phyloP scores from a whole-genome alignment of 2,329 filamentous ascomycete genomes.

The Phyllosticta capitalensis region DNA sequence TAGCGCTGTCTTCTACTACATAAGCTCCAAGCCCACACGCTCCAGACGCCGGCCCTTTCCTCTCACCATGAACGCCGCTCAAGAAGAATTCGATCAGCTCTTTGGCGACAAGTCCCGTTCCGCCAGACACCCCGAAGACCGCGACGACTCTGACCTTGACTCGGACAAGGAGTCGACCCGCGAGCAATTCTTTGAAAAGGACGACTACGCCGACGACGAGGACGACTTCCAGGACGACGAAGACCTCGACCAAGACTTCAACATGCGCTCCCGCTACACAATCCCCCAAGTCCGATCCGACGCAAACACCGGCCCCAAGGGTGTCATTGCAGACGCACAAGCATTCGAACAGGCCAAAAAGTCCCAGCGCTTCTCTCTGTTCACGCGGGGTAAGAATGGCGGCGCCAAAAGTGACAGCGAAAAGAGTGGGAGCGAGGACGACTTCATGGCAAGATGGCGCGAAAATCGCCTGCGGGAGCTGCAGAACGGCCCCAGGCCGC shows the following conservation, averaged over 20 bases:
- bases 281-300: constrained; percentile 55
- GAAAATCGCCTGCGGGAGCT: constrained; percentile 71
- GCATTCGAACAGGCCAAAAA: constrained; percentile 57
- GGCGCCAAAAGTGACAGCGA: constrained; percentile 11
- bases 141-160: constrained; percentile 42
- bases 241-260: constrained; percentile 27
- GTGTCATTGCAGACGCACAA: constrained; percentile 75
- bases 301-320: constrained; percentile 72
- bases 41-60: constrained; percentile 6
- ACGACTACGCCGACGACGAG: constrained; percentile 41
- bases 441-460: constrained; percentile 78
- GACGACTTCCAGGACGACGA: constrained; percentile 32
- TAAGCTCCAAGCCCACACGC: constrained; percentile 7
- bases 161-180: constrained; percentile 34
- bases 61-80: constrained; percentile 29
- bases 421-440: constrained; percentile 62
- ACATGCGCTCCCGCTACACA: constrained; percentile 47
- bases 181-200: constrained; percentile 51
- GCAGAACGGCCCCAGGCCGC: constrained; percentile 49
- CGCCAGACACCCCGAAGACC: constrained; percentile 41
- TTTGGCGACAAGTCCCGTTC: constrained; percentile 37
- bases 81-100: constrained; percentile 44
- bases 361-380: constrained; percentile 23
- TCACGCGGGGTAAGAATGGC: constrained; percentile 1
- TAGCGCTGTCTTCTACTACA: constrained; percentile 1